Evolutionary conservation across 306 rosid genomes (phyloP), one percentile per base, ranked within the genome.

Genomic region (Quercus glauca): DNA sequence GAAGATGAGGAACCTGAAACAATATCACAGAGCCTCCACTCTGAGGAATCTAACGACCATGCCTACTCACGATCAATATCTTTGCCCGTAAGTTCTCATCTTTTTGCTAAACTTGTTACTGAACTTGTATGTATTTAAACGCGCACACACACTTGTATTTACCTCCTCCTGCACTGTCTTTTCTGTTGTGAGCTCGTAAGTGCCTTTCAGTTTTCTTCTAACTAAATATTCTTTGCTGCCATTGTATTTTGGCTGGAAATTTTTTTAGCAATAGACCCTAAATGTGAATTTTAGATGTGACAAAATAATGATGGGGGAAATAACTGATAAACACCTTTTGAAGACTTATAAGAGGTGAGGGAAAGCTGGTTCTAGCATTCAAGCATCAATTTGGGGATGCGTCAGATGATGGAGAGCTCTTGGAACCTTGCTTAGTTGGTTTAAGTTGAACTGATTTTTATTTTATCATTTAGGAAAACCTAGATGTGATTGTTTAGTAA

Each of bases 41-140:
- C 83, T 73, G 69, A 73, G 75, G 80, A 88, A 59, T 73, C 83
- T 71, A 45, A 51, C n/a, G 85, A 35, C 31, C 88, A 73, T 49
- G 78, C 76, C 74, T 76, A 43, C 87, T 64, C 84, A 3, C 81
- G 87, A 60, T 83, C 89, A 3, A 76, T 78, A 25, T 86, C 92
- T 67, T 78, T 82, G 81, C 87, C 88, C 3, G 94, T 92, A 83
- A 88, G 93, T 79, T 55, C 23, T 79, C 5, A 61, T 49, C 37
- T n/a, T 51, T 81, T 37, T 81, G 41, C 7, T 57, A n/a, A 45
- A 65, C 10, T 37, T 37, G 43, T 37, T 37, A 37, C 43, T 41
- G 12, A 41, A 41, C 12, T 41, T 41, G 45, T 41, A 41, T 41
- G 8, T 41, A 41, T 8, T 37, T 37, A 37, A 11, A 7, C 11